Percentiles rank a stretch among this genome's conserved stretches.
These are phyloP conservation scores for Pestalotiopsis sp. DNA, from an alignment of 2,329 filamentous ascomycete species.

Conservation along the genomic window DNA sequence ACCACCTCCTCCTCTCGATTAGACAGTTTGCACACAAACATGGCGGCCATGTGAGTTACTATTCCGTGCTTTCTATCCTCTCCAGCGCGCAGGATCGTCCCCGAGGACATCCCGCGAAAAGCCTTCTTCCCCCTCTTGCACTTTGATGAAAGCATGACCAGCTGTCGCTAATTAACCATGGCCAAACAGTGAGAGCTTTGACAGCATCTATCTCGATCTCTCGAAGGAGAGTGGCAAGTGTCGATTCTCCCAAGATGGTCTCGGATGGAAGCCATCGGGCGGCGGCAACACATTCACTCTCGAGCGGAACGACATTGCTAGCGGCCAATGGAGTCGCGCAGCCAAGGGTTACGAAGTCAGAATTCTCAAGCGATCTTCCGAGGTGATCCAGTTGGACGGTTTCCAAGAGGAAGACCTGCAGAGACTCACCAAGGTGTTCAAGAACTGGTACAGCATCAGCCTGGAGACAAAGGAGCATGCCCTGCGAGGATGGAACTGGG, in stretches of 20 bases:
- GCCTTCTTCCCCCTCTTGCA: not conserved
- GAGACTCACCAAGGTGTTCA: conserved; percentile 88
- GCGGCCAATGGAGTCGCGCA: conserved; percentile 92
- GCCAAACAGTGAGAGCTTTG: conserved; percentile 78
- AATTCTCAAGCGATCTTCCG: conserved; percentile 81
- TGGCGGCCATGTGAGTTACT: conserved; percentile 30
- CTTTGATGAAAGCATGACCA: not conserved
- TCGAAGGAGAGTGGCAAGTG: conserved; percentile 92
- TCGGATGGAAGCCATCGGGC: conserved; percentile 90
- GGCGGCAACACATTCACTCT: conserved; percentile 94
- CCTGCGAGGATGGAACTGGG: conserved; percentile 98
- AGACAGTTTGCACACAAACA: conserved; percentile 18
- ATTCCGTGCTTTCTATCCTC: not conserved
- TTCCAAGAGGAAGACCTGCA: conserved; percentile 95
- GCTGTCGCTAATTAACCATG: not conserved
- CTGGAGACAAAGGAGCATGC: conserved; percentile 94
- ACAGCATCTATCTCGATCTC: conserved; percentile 94
- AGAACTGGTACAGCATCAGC: conserved; percentile 95
- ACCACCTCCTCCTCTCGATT: not conserved
- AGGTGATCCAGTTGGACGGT: conserved; percentile 90
- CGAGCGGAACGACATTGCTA: conserved; percentile 81
- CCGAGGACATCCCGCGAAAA: not conserved
- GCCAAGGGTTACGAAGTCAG: conserved; percentile 93
- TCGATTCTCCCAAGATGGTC: conserved; percentile 89
- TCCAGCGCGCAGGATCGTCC: not conserved